phyloP scores from a whole-genome alignment of 192 early-diverging fungal species.

The Backusella luteola region DNA sequence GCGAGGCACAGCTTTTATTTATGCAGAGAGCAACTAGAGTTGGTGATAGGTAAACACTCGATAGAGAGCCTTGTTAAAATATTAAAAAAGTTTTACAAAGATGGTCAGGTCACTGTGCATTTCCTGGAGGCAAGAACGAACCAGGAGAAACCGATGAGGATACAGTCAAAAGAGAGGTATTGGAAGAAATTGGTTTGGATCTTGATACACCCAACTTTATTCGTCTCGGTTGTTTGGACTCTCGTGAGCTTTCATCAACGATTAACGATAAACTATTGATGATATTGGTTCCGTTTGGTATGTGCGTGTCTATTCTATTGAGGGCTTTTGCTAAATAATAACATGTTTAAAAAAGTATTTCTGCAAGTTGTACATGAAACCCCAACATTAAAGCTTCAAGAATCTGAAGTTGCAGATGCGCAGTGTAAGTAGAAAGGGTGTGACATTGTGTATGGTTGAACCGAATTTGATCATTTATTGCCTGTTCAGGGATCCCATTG shows the following conservation, averaged over 20 bases:
- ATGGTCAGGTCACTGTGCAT: constrained; percentile 34
- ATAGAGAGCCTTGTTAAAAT: not conserved
- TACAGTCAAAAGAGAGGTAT: constrained; percentile 29
- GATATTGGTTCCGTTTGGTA: constrained; percentile 35
- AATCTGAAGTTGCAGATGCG: constrained; percentile 29
- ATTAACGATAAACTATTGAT: constrained; percentile 26
- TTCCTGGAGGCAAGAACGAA: constrained; percentile 35
- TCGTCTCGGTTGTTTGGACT: constrained; percentile 20
- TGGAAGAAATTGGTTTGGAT: constrained; percentile 34
- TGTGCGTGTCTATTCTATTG: not conserved
- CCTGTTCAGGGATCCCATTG: constrained; percentile 29
- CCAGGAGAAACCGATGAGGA: constrained; percentile 29
- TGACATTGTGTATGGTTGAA: not conserved
- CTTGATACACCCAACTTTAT: constrained; percentile 19
- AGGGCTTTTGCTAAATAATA: not conserved
- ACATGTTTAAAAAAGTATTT: constrained; percentile 12
- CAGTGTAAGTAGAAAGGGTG: constrained; percentile 20
- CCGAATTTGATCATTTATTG: not conserved
- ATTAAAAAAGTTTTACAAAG: not conserved
- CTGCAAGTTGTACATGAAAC: constrained; percentile 31
- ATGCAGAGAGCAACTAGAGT: constrained; percentile 32
- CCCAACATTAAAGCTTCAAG: constrained; percentile 20
- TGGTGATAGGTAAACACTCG: constrained; percentile 18
- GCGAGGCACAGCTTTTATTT: constrained; percentile 25
- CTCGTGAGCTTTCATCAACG: constrained; percentile 24